phyloP scores from a whole-genome alignment of 2,329 filamentous ascomycete species.

The Cladobotryum mycophilum region DNA sequence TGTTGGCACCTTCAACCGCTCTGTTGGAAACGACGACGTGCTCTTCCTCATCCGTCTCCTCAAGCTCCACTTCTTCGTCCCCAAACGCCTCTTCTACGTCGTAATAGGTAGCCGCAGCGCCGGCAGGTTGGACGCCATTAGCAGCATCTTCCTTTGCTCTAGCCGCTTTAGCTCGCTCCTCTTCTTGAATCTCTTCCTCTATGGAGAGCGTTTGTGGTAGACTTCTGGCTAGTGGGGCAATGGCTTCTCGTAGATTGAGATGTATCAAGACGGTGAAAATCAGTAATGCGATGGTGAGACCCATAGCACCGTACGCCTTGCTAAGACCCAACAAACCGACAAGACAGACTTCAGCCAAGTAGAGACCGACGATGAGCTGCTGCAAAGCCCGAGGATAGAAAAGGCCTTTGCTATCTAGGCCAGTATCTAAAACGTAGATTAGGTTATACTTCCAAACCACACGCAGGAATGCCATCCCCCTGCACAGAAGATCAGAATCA shows the following conservation, averaged over 20 bases:
- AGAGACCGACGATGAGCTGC: slow-evolving; percentile 77
- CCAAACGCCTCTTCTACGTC: slow-evolving; percentile 30
- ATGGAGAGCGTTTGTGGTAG: slow-evolving; percentile 67
- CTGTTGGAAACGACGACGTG: slow-evolving; percentile 22
- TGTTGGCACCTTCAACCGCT: slow-evolving; percentile 33
- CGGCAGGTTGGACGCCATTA: slow-evolving; percentile 18
- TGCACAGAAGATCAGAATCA: slow-evolving; percentile 76
- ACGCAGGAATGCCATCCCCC: slow-evolving; percentile 78
- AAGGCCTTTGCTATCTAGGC: slow-evolving; percentile 81
- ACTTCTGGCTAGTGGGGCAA: slow-evolving; percentile 70
- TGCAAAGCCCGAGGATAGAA: slow-evolving; percentile 83
- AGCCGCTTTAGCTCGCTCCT: slow-evolving; percentile 43
- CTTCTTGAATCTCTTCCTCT: slow-evolving; percentile 40
- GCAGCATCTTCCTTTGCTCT: slow-evolving; percentile 16
- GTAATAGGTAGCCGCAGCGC: slow-evolving; percentile 30
- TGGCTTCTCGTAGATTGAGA: slow-evolving; percentile 62
- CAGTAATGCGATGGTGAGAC: slow-evolving; percentile 71
- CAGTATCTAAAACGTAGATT: slow-evolving; percentile 75
- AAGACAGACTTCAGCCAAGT: slow-evolving; percentile 74
- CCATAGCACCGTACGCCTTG: slow-evolving; percentile 58
- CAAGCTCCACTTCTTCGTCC: slow-evolving; percentile 22
- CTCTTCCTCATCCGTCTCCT: slow-evolving; percentile 22
- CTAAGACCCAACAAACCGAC: slow-evolving; percentile 77
- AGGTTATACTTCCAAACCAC: slow-evolving; percentile 87
- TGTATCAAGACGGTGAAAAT: slow-evolving; percentile 74